A percentile compares a stretch with the other conserved stretches of the same genome.
Conservation (phyloP, 257 asterid species). For the Fraxinus cuspidata region DNA sequence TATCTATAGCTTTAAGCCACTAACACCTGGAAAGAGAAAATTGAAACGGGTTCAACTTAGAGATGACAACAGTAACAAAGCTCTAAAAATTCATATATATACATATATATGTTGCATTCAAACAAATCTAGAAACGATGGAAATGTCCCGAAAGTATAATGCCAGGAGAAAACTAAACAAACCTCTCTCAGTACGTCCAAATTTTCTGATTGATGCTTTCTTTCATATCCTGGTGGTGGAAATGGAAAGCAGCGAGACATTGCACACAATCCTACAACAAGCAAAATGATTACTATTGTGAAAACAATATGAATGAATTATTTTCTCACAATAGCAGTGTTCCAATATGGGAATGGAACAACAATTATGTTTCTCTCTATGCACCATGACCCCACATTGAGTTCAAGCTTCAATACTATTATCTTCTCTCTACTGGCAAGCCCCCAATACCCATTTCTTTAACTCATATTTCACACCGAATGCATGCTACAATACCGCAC, state of each 20-base stretch:
- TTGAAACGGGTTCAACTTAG: slow-evolving; percentile 2
- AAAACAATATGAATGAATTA: slow-evolving; percentile 42
- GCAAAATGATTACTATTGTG: slow-evolving; percentile 28
- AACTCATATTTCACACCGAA: slow-evolving; percentile 16
- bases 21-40: slow-evolving; percentile 5
- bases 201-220: slow-evolving; percentile 60
- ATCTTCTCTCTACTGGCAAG: slow-evolving; percentile 27
- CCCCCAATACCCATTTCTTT: slow-evolving; percentile 20
- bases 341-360: slow-evolving; percentile 54
- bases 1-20: slow-evolving; percentile 12
- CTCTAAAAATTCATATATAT: not conserved
- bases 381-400: slow-evolving; percentile 74
- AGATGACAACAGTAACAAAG: slow-evolving; percentile 4
- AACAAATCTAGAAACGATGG: not conserved
- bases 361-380: slow-evolving; percentile 52
- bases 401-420: slow-evolving; percentile 46
- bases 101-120: slow-evolving; percentile 1
- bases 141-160: not conserved
- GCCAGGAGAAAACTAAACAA: slow-evolving; percentile 27
- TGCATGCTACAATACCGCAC: slow-evolving; percentile 12
- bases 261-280: slow-evolving; percentile 33
- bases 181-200: slow-evolving; percentile 68
- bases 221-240: slow-evolving; percentile 62
- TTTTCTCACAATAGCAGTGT: slow-evolving; percentile 34
- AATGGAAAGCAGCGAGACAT: slow-evolving; percentile 63